Conservation (phyloP, 176 grass and related monocot species). For the Chloris gayana region DNA sequence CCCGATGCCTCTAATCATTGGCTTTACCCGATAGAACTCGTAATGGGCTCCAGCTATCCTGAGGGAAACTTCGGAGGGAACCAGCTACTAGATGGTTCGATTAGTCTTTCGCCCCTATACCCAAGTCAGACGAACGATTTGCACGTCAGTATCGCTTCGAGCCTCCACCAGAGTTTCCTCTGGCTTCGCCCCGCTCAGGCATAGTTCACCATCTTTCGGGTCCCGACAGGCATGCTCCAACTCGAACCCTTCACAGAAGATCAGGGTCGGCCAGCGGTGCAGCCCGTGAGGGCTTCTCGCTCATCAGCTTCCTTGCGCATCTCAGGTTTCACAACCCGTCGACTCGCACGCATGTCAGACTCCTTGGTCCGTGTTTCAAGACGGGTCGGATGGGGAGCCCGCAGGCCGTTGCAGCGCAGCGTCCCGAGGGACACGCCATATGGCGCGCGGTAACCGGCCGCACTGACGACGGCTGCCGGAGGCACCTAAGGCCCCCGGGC, state of each 20-base stretch:
- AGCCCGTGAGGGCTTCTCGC: not conserved
- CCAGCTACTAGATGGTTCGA: constrained; percentile 80
- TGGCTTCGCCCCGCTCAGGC: constrained; percentile 59
- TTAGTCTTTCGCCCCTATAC: constrained; percentile 82
- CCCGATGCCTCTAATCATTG: constrained; percentile 81
- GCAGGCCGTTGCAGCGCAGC: not conserved
- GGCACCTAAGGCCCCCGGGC: not conserved
- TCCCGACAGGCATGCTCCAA: constrained; percentile 68
- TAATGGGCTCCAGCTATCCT: constrained; percentile 64
- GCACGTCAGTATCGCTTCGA: constrained; percentile 69
- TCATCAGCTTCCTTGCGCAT: no score
- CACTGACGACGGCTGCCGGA: not conserved
- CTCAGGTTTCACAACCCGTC: no score
- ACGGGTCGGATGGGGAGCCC: constrained; percentile 62
- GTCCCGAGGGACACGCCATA: not conserved
- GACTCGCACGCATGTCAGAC: constrained; percentile 33
- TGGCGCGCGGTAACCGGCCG: not conserved
- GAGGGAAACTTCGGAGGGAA: constrained; percentile 81
- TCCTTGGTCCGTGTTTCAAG: constrained; percentile 88
- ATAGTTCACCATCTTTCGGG: constrained; percentile 87
- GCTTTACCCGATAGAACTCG: constrained; percentile 74
- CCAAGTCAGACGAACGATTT: constrained; percentile 76
- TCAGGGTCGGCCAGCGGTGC: constrained; percentile 60
- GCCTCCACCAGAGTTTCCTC: constrained; percentile 79
- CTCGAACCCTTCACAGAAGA: constrained; percentile 61